Evolutionary conservation across 148 eudicot species (phyloP).

Genomic region (Pharnaceum exiguum): DNA sequence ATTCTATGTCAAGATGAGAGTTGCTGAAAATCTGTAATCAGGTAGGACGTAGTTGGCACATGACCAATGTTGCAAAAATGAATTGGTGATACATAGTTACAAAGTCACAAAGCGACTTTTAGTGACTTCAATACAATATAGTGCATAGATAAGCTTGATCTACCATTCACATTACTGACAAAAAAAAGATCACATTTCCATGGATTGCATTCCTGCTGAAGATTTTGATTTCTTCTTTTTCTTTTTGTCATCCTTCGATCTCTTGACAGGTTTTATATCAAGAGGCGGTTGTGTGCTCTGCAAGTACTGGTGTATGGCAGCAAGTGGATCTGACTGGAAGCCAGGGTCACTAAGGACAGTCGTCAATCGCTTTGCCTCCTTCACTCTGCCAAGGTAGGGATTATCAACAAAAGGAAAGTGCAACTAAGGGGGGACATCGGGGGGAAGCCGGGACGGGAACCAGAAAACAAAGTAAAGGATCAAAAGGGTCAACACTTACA

Average conservation of each 20-base stretch:
- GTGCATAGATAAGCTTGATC: background rate
- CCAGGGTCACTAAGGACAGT: slow-evolving; percentile 51
- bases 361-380: slow-evolving; percentile 56
- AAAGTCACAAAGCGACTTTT: background rate
- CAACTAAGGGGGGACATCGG: background rate
- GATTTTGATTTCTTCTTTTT: slow-evolving; percentile 61
- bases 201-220: slow-evolving; percentile 39
- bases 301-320: slow-evolving; percentile 71
- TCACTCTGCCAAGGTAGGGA: slow-evolving; percentile 67
- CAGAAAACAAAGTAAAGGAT: background rate
- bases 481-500: slow-evolving; percentile 42
- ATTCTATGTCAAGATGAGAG: no score
- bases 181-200: slow-evolving; percentile 44
- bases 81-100: slow-evolving; percentile 1
- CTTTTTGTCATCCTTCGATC: slow-evolving; percentile 32
- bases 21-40: no score
- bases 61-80: no score
- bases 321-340: slow-evolving; percentile 74
- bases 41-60: no score
- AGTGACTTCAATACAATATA: background rate
- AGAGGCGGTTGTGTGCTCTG: slow-evolving; percentile 67
- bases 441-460: background rate
- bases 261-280: slow-evolving; percentile 41
- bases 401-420: background rate
- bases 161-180: slow-evolving; percentile 11